phyloP scores from a whole-genome alignment of 352 stramenopile genomes.

The Phytophthora cryptogea region DNA sequence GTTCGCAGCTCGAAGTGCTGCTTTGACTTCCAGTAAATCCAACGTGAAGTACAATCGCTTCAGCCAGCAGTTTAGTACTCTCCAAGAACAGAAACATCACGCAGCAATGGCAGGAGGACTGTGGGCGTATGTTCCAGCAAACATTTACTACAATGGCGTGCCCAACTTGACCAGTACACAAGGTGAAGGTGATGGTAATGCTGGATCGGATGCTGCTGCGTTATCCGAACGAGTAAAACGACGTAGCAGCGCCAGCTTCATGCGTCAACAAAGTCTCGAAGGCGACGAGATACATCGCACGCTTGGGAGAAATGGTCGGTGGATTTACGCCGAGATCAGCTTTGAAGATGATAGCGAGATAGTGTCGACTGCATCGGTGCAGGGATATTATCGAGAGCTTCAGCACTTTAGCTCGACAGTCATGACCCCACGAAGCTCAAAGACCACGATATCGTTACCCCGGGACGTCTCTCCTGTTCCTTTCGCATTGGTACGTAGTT shows the following conservation, averaged over 20 bases:
- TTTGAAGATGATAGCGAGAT: slow-evolving; percentile 30
- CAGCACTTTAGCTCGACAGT: slow-evolving; percentile 25
- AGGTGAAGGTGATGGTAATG: background rate
- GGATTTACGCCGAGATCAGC: slow-evolving; percentile 62
- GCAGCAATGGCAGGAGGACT: slow-evolving; percentile 20
- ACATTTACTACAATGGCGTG: slow-evolving; percentile 24
- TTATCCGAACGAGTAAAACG: background rate
- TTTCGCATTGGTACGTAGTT: slow-evolving; percentile 38
- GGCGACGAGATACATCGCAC: slow-evolving; percentile 16
- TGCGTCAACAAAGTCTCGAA: slow-evolving; percentile 22
- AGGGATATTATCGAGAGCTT: slow-evolving; percentile 43
- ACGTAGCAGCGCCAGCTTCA: slow-evolving; percentile 20
- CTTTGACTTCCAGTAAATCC: background rate
- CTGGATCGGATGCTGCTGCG: background rate
- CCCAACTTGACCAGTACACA: slow-evolving; percentile 1
- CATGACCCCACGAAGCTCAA: background rate
- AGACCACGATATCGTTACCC: slow-evolving; percentile 2
- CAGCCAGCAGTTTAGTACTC: slow-evolving; percentile 14
- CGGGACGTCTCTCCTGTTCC: slow-evolving; percentile 34
- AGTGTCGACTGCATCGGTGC: slow-evolving; percentile 17
- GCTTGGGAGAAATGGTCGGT: slow-evolving; percentile 14
- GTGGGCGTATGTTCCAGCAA: slow-evolving; percentile 25
- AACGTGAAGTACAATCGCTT: background rate
- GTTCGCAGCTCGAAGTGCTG: slow-evolving; percentile 25
- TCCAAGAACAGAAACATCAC: slow-evolving; percentile 19